Evolutionary conservation across 495 filamentous ascomycete species (phyloP).

Genomic region (Tuber microsphaerosporum): DNA sequence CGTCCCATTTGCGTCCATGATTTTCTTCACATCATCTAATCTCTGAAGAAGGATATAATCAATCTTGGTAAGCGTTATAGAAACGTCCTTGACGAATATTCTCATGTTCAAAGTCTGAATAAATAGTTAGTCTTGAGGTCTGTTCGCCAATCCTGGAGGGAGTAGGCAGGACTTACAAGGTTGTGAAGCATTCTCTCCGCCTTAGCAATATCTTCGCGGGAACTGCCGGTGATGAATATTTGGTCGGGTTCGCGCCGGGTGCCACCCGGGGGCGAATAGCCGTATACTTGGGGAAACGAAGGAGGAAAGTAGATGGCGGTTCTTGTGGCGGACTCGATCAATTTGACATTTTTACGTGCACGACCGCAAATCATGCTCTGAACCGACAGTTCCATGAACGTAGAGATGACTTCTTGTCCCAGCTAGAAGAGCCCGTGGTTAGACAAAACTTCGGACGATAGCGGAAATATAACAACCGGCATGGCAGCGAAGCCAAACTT

Average conservation of each 20-base stretch:
- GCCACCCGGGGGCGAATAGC: slow-evolving; percentile 74
- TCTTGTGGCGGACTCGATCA: slow-evolving; percentile 85
- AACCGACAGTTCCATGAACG: slow-evolving; percentile 75
- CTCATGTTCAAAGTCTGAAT: slow-evolving; percentile 53
- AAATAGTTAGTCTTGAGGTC: slow-evolving; percentile 27
- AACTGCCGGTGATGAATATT: slow-evolving; percentile 88
- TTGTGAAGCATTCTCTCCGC: slow-evolving; percentile 87
- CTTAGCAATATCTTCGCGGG: slow-evolving; percentile 64
- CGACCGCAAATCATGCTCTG: slow-evolving; percentile 87
- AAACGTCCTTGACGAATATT: slow-evolving; percentile 83
- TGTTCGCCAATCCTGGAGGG: neutral
- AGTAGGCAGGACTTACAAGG: slow-evolving; percentile 51
- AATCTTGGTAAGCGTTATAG: slow-evolving; percentile 78
- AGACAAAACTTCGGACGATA: slow-evolving; percentile 14
- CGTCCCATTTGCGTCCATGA: slow-evolving; percentile 91
- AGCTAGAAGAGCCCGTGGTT: slow-evolving; percentile 51
- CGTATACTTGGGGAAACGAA: slow-evolving; percentile 79
- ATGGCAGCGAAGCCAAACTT: slow-evolving; percentile 43
- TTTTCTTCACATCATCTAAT: slow-evolving; percentile 92
- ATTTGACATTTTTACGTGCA: slow-evolving; percentile 89
- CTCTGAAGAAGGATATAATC: slow-evolving; percentile 86
- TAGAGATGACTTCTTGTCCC: slow-evolving; percentile 71
- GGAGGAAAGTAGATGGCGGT: slow-evolving; percentile 98
- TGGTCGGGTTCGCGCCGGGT: slow-evolving; percentile 74
- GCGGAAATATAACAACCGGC: slow-evolving; percentile 31